Evolutionary conservation across 495 filamentous ascomycete genomes (phyloP).

Genomic region (Lepidopterella palustris): DNA sequence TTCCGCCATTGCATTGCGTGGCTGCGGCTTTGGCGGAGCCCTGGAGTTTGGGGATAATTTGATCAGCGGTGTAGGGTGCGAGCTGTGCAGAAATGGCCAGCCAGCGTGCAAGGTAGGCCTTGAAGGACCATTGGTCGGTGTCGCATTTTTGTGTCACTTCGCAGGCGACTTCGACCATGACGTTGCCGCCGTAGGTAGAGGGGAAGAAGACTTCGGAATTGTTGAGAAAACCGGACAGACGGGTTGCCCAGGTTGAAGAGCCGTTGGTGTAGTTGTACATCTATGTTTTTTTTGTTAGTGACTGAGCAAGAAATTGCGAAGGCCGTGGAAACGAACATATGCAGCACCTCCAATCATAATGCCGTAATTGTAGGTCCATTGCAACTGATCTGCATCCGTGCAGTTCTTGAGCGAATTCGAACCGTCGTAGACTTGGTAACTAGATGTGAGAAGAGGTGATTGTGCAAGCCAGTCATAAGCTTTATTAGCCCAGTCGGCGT

Average conservation of each 20-base stretch:
- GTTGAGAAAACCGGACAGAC: slow-evolving; percentile 50
- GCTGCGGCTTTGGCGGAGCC: slow-evolving; percentile 62
- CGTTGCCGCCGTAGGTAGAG: slow-evolving; percentile 43
- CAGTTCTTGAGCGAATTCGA: slow-evolving; percentile 42
- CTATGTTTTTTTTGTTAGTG: slow-evolving; percentile 5
- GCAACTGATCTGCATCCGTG: slow-evolving; percentile 37
- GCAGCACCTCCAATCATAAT: slow-evolving; percentile 59
- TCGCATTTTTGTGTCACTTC: slow-evolving; percentile 57
- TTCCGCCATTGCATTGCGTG: slow-evolving; percentile 53
- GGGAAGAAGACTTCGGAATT: slow-evolving; percentile 54
- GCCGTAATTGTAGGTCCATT: slow-evolving; percentile 67
- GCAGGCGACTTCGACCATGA: slow-evolving; percentile 68
- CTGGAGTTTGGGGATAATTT: slow-evolving; percentile 56
- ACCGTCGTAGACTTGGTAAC: slow-evolving; percentile 55
- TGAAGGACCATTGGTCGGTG: slow-evolving; percentile 58
- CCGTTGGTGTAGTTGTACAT: slow-evolving; percentile 43
- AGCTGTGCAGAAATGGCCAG: slow-evolving; percentile 66
- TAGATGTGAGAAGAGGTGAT: slow-evolving; percentile 43
- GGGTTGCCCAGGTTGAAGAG: slow-evolving; percentile 46
- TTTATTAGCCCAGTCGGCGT: slow-evolving; percentile 62
- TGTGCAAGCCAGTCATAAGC: slow-evolving; percentile 59
- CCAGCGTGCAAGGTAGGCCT: slow-evolving; percentile 71
- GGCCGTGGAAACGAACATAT: slow-evolving; percentile 50
- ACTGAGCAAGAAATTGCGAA: slow-evolving; percentile 21
- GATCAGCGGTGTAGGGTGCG: slow-evolving; percentile 57